These are phyloP conservation scores for Stylonectria norvegica DNA, from an alignment of 2,329 filamentous ascomycete genomes.

Conservation along the genomic window DNA sequence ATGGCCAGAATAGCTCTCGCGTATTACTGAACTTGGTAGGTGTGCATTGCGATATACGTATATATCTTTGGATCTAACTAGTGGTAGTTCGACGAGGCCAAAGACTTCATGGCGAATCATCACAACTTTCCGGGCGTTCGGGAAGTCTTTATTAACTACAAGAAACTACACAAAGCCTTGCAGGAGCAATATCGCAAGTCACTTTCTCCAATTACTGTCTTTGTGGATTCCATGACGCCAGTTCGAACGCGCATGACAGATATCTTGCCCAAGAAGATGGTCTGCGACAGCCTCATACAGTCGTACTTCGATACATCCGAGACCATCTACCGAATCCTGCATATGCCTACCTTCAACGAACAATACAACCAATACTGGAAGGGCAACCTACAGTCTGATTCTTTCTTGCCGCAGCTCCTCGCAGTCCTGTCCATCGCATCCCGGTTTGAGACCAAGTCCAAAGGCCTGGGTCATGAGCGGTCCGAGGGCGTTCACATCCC, in stretches of 20 bases:
- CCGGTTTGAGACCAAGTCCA: slow-evolving; percentile 49
- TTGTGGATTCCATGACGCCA: slow-evolving; percentile 57
- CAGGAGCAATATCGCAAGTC: slow-evolving; percentile 46
- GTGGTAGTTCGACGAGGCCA: slow-evolving; percentile 51
- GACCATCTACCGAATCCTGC: slow-evolving; percentile 51
- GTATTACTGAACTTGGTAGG: slow-evolving; percentile 53
- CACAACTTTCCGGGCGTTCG: slow-evolving; percentile 39
- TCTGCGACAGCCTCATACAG: slow-evolving; percentile 50
- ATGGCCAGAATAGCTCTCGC: slow-evolving; percentile 51
- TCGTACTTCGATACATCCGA: slow-evolving; percentile 51
- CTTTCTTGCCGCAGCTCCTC: slow-evolving; percentile 52
- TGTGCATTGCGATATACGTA: slow-evolving; percentile 3
- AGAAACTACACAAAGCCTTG: slow-evolving; percentile 46
- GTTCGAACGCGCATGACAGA: slow-evolving; percentile 56
- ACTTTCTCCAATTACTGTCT: slow-evolving; percentile 51
- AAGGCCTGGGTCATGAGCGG: slow-evolving; percentile 50
- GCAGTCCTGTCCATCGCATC: slow-evolving; percentile 52
- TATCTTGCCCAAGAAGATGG: slow-evolving; percentile 48
- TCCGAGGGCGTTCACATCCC: slow-evolving; percentile 54
- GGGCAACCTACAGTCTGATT: slow-evolving; percentile 43
- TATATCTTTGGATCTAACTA: slow-evolving; percentile 7
- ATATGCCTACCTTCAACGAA: slow-evolving; percentile 48
- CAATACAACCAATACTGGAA: slow-evolving; percentile 54
- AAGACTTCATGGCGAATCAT: slow-evolving; percentile 45
- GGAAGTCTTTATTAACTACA: slow-evolving; percentile 44